These are phyloP conservation scores for Globisporangium megalacanthum DNA, from an alignment of 352 stramenopile species.

Conservation along the genomic window DNA sequence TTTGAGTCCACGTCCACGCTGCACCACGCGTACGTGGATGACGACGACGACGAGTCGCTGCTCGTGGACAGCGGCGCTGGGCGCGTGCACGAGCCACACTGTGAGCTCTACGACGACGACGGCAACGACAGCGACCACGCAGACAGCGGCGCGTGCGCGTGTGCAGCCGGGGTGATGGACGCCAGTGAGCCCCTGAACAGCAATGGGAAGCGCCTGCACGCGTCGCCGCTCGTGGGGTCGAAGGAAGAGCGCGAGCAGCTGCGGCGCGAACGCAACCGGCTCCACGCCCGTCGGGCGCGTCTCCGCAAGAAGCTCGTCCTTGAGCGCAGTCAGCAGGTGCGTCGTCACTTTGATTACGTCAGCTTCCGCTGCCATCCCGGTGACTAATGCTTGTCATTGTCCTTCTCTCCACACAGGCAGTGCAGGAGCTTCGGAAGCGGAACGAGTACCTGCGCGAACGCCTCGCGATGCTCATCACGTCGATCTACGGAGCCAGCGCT, in stretches of 20 bases:
- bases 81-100: constrained; percentile 34
- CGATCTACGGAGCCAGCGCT: constrained; percentile 46
- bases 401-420: constrained; percentile 25
- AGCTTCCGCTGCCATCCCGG: background rate
- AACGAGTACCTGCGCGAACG: constrained; percentile 61
- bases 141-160: constrained; percentile 5
- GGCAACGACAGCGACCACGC: constrained; percentile 18
- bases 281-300: constrained; percentile 64
- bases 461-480: constrained; percentile 49
- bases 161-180: constrained; percentile 8
- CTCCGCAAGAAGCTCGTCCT: constrained; percentile 80
- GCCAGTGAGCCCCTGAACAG: constrained; percentile 19
- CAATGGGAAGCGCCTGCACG: constrained; percentile 36
- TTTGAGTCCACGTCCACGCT: constrained; percentile 31
- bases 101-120: constrained; percentile 26
- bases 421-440: constrained; percentile 50
- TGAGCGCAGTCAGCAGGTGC: constrained; percentile 68
- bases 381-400: background rate
- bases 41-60: constrained; percentile 23
- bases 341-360: background rate
- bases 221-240: constrained; percentile 30
- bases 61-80: constrained; percentile 9
- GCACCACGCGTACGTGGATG: constrained; percentile 19
- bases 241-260: constrained; percentile 71
- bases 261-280: constrained; percentile 64